Evolutionary conservation across 208 protist genomes (phyloP).

Genomic region (Leishmania tarentolae): DNA sequence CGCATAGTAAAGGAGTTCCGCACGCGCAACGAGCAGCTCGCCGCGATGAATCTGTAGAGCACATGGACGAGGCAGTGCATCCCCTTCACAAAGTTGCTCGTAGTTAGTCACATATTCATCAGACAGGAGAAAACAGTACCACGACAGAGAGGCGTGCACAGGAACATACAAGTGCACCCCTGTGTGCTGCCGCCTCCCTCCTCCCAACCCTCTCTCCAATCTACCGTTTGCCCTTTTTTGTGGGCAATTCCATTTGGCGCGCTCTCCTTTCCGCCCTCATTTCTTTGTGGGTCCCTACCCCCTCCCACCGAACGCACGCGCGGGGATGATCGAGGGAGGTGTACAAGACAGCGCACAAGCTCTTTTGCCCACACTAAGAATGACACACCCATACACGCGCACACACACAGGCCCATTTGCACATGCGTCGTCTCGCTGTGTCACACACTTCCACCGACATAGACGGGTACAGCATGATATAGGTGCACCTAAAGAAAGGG

Average conservation of each 20-base stretch:
- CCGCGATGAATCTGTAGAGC: conserved; percentile 29
- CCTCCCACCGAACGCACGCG: neutral
- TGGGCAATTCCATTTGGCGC: neutral
- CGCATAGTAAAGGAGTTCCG: conserved; percentile 60
- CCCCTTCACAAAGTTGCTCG: neutral
- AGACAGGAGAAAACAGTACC: neutral
- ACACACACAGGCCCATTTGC: neutral
- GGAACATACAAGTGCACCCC: neutral
- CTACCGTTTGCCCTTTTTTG: conserved; percentile 7
- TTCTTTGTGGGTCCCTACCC: neutral
- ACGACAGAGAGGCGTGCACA: neutral
- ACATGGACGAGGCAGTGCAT: neutral
- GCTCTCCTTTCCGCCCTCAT: neutral
- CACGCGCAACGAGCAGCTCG: conserved; percentile 29
- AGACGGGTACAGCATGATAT: neutral
- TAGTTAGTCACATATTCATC: neutral
- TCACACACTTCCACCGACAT: neutral
- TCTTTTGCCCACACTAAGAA: neutral
- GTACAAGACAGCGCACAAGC: neutral
- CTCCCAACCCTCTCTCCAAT: conserved; percentile 4
- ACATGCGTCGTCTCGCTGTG: neutral
- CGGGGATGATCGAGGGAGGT: neutral
- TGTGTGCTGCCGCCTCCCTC: neutral
- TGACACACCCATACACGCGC: neutral
- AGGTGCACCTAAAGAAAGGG: neutral